Conservation (phyloP, 129 eudicot species). For the Escallonia rubra region DNA sequence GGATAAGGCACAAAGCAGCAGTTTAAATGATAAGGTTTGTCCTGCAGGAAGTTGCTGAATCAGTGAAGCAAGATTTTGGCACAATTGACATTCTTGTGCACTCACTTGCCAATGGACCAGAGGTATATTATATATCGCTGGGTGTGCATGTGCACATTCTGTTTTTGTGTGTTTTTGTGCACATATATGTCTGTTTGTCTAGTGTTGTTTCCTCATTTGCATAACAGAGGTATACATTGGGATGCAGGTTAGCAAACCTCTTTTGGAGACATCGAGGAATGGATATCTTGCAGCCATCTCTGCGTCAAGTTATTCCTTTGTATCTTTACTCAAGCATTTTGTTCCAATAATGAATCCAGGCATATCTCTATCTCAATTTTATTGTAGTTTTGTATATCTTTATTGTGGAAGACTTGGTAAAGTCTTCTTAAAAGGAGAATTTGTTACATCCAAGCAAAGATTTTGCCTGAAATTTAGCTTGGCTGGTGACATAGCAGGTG, state of each 20-base stretch:
- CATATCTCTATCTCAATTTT: slow-evolving; percentile 9
- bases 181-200: not conserved
- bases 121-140: slow-evolving; percentile 33
- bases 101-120: slow-evolving; percentile 94
- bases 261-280: slow-evolving; percentile 81
- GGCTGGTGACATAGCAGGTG: slow-evolving; percentile 40
- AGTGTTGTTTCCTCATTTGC: slow-evolving; percentile 1
- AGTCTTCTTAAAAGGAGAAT: not conserved
- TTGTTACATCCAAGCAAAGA: not conserved
- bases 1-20: not conserved
- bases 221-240: not conserved
- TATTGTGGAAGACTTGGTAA: too few species aligned
- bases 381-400: not conserved
- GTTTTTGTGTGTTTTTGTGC: slow-evolving; percentile 4
- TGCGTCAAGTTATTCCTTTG: slow-evolving; percentile 90
- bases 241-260: slow-evolving; percentile 75
- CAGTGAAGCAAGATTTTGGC: slow-evolving; percentile 84
- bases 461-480: not conserved
- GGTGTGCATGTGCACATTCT: too few species aligned
- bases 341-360: slow-evolving; percentile 96
- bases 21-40: slow-evolving; percentile 4
- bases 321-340: slow-evolving; percentile 79
- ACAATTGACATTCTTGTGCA: slow-evolving; percentile 85
- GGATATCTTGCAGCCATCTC: slow-evolving; percentile 95
- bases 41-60: slow-evolving; percentile 78